phyloP scores from a whole-genome alignment of 169 alveolate genomes.

The Theileria annulata region DNA sequence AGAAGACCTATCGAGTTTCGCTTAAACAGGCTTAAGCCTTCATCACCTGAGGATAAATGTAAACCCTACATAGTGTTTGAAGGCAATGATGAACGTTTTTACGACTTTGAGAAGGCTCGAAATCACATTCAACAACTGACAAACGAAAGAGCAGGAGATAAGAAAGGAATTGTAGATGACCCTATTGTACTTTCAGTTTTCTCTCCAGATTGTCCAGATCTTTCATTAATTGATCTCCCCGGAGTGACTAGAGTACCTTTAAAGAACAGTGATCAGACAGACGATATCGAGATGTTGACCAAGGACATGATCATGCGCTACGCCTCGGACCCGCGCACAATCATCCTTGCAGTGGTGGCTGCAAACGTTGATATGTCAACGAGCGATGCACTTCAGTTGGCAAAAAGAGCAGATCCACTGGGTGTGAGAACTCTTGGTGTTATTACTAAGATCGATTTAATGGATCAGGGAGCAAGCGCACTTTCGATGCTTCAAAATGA shows the following conservation, averaged over 20 bases:
- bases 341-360: conserved; percentile 94
- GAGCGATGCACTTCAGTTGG: conserved; percentile 95
- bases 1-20: conserved; percentile 97
- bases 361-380: conserved; percentile 98
- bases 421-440: conserved; percentile 97
- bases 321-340: conserved; percentile 94
- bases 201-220: conserved; percentile 95
- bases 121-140: conserved; percentile 86
- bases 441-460: conserved; percentile 94
- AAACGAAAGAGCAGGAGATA: conserved; percentile 87
- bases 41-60: background rate
- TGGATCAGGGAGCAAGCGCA: conserved; percentile 98
- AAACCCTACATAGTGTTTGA: conserved; percentile 77
- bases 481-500: conserved; percentile 92
- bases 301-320: conserved; percentile 91
- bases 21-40: conserved; percentile 83
- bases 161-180: conserved; percentile 94
- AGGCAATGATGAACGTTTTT: conserved; percentile 78
- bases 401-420: conserved; percentile 94
- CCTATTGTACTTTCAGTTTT: conserved; percentile 95
- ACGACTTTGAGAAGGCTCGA: conserved; percentile 90
- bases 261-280: conserved; percentile 93
- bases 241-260: conserved; percentile 98
- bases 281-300: conserved; percentile 92
- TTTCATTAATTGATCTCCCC: conserved; percentile 97